Evolutionary conservation across 441 rosid species (phyloP).

Genomic region (Metrosideros polymorpha): DNA sequence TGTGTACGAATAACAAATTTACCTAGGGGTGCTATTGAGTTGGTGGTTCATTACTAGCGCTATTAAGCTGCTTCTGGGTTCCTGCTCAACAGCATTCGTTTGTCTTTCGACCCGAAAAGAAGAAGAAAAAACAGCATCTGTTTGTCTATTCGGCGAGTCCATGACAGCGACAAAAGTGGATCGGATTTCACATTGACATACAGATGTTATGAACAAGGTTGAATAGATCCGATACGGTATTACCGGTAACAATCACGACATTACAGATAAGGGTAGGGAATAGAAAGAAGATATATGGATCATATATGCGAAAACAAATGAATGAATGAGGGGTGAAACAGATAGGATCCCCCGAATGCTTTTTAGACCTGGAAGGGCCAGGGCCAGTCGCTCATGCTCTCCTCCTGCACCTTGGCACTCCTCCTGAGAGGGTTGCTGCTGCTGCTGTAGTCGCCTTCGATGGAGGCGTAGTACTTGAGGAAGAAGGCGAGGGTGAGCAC

Average conservation of each 20-base stretch:
- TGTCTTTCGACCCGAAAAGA: not conserved
- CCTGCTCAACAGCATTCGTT: not conserved
- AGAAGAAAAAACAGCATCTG: not conserved
- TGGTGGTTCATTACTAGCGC: not conserved
- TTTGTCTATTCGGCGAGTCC: not conserved
- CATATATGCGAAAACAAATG: not conserved
- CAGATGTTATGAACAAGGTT: not conserved
- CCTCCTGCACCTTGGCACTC: slow-evolving; percentile 48
- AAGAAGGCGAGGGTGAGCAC: slow-evolving; percentile 75
- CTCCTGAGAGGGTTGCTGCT: slow-evolving; percentile 9
- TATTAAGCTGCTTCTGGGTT: not conserved
- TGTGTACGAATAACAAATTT: not conserved
- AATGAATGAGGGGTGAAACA: not conserved
- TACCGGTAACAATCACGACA: not conserved
- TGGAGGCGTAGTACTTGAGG: slow-evolving; percentile 55
- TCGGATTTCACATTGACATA: not conserved
- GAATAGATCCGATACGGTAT: not conserved
- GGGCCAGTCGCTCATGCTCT: slow-evolving; percentile 73
- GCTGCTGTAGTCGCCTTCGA: slow-evolving; percentile 28
- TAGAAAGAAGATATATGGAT: not conserved
- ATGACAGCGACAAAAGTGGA: not conserved
- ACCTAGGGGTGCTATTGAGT: not conserved
- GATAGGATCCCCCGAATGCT: not conserved
- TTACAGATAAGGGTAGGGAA: not conserved
- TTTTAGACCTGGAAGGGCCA: slow-evolving; percentile 74